Conservation (phyloP, 305 asterid species). For the Fraxinus latifolia region DNA sequence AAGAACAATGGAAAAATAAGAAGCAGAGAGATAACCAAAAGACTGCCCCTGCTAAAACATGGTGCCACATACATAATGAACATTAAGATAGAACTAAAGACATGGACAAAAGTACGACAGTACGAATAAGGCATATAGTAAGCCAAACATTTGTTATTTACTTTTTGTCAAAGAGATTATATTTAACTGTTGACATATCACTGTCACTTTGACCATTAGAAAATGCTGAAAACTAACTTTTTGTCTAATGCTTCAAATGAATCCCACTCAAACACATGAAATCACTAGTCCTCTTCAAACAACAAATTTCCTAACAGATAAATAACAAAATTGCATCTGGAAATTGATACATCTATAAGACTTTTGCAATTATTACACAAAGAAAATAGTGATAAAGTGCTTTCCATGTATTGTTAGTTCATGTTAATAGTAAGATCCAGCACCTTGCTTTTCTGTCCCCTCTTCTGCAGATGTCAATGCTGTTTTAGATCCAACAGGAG, state of each 20-base stretch:
- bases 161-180: not conserved
- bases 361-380: conserved; percentile 10
- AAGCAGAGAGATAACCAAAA: not conserved
- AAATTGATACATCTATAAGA: not conserved
- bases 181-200: not conserved
- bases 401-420: conserved; percentile 10
- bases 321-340: not conserved
- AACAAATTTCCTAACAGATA: not conserved
- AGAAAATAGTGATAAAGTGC: conserved; percentile 13
- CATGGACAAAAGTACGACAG: not conserved
- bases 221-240: not conserved
- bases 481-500: conserved; percentile 48
- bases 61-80: not conserved
- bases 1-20: not conserved
- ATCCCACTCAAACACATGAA: not conserved
- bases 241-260: not conserved
- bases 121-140: not conserved
- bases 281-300: conserved; percentile 1
- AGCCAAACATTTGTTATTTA: not conserved
- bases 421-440: conserved; percentile 13
- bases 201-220: not conserved
- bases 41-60: not conserved
- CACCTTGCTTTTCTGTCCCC: conserved; percentile 61
- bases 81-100: not conserved
- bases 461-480: conserved; percentile 38